A percentile compares a stretch with the other conserved stretches of the same genome.
These are phyloP conservation scores for Fagopyrum homotropicum DNA, from an alignment of 148 eudicot genomes.

Conservation along the genomic window DNA sequence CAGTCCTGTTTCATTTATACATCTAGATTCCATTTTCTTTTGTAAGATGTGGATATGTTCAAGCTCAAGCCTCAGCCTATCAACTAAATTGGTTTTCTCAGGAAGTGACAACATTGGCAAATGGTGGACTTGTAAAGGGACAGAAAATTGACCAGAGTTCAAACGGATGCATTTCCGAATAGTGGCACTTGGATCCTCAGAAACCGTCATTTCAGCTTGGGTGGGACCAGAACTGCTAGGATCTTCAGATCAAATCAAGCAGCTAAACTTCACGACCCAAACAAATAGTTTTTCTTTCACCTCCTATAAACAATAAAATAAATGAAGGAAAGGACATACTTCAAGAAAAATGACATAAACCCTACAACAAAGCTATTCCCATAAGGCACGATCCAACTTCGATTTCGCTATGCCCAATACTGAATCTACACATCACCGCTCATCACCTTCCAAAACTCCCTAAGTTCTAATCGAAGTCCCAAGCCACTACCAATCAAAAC, in stretches of 20 bases:
- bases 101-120: slow-evolving; percentile 36
- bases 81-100: slow-evolving; percentile 33
- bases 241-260: slow-evolving; percentile 28
- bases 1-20: slow-evolving; percentile 20
- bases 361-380: background rate
- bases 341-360: background rate
- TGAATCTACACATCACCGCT: background rate
- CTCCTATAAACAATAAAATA: background rate
- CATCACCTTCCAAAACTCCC: background rate
- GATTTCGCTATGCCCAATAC: background rate
- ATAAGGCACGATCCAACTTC: background rate
- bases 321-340: background rate
- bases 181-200: slow-evolving; percentile 34
- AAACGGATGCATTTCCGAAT: slow-evolving; percentile 43
- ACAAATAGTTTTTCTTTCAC: background rate
- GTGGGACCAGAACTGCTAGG: slow-evolving; percentile 45
- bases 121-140: slow-evolving; percentile 40
- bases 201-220: slow-evolving; percentile 25
- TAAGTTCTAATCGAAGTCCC: background rate
- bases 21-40: slow-evolving; percentile 29
- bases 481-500: background rate
- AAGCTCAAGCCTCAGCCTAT: slow-evolving; percentile 46
- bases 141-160: slow-evolving; percentile 44
- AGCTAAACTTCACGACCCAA: too few relatives aligned
- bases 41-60: slow-evolving; percentile 43